Percentiles rank a stretch among this genome's conserved stretches.
These are phyloP conservation scores for Neofusicoccum cordaticola DNA, from an alignment of 2,329 filamentous ascomycete genomes.

Conservation along the genomic window DNA sequence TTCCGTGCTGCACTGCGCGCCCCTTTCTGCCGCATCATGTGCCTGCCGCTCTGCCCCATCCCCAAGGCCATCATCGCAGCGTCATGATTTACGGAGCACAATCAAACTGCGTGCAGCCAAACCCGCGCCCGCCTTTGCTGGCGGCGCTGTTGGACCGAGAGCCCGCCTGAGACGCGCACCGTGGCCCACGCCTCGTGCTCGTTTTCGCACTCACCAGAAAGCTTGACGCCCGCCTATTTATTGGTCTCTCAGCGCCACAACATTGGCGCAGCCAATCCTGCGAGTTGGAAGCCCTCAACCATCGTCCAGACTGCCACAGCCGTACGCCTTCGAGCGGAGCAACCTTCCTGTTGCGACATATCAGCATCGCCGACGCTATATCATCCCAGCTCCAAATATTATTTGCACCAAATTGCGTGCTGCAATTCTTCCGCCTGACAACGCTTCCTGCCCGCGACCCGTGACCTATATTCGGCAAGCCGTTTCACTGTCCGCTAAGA, in stretches of 20 bases:
- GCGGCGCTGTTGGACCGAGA: background rate
- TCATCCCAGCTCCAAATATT: background rate
- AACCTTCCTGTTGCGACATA: conserved; percentile 10
- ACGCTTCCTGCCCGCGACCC: background rate
- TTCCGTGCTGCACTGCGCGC: conserved; percentile 2
- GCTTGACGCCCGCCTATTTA: background rate
- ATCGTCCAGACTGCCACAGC: background rate
- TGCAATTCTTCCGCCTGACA: background rate
- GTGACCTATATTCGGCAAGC: background rate
- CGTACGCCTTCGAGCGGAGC: background rate
- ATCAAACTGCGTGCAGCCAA: background rate
- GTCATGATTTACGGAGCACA: conserved; percentile 4
- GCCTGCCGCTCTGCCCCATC: background rate
- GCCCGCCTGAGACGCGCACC: background rate
- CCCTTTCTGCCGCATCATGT: conserved; percentile 12
- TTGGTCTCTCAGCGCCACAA: conserved; percentile 1
- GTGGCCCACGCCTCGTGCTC: background rate
- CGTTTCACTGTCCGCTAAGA: background rate
- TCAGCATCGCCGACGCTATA: background rate
- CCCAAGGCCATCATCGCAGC: background rate
- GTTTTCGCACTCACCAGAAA: background rate
- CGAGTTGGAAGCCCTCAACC: background rate
- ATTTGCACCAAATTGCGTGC: conserved; percentile 8
- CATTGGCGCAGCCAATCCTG: background rate
- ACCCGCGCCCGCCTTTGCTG: background rate